A percentile compares a stretch with the other conserved stretches of the same genome.
These are phyloP conservation scores for Saraca asoca DNA, from an alignment of 331 rosid genomes.

Conservation along the genomic window DNA sequence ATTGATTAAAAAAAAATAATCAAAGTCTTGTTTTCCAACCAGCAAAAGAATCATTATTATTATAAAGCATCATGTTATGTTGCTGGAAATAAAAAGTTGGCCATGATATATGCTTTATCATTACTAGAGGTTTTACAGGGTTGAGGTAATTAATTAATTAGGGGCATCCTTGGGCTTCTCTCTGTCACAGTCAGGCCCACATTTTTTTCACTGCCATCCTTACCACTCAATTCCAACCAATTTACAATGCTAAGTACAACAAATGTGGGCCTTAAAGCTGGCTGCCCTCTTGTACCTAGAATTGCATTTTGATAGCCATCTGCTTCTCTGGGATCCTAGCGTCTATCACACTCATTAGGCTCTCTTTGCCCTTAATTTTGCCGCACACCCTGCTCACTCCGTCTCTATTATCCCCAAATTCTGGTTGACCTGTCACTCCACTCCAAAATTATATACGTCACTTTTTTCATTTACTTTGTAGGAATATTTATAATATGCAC, in stretches of 20 bases:
- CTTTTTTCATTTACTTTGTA: constrained; percentile 84
- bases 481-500: constrained; percentile 79
- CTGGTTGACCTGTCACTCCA: constrained; percentile 71
- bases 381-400: constrained; percentile 72
- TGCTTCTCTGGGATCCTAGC: constrained; percentile 50
- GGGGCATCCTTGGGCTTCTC: constrained; percentile 19
- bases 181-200: constrained; percentile 17
- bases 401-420: constrained; percentile 79
- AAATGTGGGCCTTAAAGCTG: constrained; percentile 69
- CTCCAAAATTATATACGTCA: constrained; percentile 92
- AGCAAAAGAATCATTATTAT: too few species aligned
- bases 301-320: constrained; percentile 60
- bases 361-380: constrained; percentile 56
- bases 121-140: too few species aligned
- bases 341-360: constrained; percentile 54
- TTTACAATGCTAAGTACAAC: constrained; percentile 58
- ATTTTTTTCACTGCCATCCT: constrained; percentile 49
- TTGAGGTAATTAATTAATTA: not conserved
- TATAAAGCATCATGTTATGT: too few species aligned
- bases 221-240: constrained; percentile 58
- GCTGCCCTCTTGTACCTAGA: constrained; percentile 65
- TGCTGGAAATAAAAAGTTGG: too few species aligned
- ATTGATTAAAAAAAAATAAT: too few species aligned
- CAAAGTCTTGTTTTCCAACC: too few species aligned
- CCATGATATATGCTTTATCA: too few species aligned